These are phyloP conservation scores for Globisporangium lucens DNA, from an alignment of 352 stramenopile genomes.

Conservation along the genomic window DNA sequence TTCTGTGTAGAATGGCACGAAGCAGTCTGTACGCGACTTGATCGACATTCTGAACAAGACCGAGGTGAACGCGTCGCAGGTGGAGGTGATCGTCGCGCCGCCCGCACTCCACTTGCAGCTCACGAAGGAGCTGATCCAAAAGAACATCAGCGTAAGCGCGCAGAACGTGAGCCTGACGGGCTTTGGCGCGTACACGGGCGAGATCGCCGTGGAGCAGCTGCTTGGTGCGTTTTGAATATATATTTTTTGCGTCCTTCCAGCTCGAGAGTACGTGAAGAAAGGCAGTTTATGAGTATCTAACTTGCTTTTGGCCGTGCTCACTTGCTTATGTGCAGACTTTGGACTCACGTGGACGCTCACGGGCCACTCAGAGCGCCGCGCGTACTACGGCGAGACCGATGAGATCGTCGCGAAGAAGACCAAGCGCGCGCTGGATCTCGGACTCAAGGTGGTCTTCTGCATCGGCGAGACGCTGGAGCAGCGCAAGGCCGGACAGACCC, in stretches of 20 bases:
- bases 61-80: conserved; percentile 49
- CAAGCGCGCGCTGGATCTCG: conserved; percentile 85
- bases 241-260: background rate
- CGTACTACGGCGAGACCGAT: conserved; percentile 91
- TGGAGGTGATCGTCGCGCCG: conserved; percentile 81
- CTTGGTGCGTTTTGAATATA: conserved; percentile 26
- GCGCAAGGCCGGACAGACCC: conserved; percentile 85
- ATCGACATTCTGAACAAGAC: conserved; percentile 83
- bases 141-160: conserved; percentile 61
- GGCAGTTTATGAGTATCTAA: background rate
- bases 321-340: conserved; percentile 40
- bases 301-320: background rate
- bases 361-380: conserved; percentile 92
- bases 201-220: conserved; percentile 89
- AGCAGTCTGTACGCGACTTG: conserved; percentile 85
- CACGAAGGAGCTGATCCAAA: conserved; percentile 49
- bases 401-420: conserved; percentile 94
- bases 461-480: conserved; percentile 95
- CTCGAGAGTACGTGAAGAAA: background rate
- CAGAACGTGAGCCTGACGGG: conserved; percentile 86
- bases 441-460: conserved; percentile 95
- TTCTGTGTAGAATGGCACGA: conserved; percentile 52
- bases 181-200: conserved; percentile 92
- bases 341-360: conserved; percentile 80
- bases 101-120: conserved; percentile 65